Base-by-base conservation (phyloP, 805 yeast genomes). In the Saccharomycopsis olivae region DNA sequence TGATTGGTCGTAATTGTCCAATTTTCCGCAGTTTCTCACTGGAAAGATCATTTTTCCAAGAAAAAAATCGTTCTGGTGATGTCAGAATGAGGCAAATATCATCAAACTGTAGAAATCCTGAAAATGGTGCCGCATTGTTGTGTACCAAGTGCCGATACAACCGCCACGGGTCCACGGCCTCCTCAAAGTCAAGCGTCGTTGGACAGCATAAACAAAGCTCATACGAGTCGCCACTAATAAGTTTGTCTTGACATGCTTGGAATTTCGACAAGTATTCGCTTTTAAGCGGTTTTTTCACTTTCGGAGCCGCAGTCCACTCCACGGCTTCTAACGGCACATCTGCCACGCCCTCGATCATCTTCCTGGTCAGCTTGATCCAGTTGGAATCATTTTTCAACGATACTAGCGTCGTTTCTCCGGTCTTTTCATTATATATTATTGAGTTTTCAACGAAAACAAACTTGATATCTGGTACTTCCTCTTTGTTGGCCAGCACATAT, bases 41-140 rank as follows among this genome's bases (percentile, higher is more conserved):
- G 14, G n/a, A 9, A 0, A 57, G 53, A 1, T 45, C 42, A 9
- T 58, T 54, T 17, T 65, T 56, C 96, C 97, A 94, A 2, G 78
- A 70, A 38, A 94, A 55, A 53, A 92, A 94, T 47, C 98, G 65
- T 57, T 92, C 99, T 0, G 99, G 99, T 0, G 97, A 89, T 0
- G 96, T 80, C 2, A 95, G 85, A 2, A 89, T 65, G 24, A 92
- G 60, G 10, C 68, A 64, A 21, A 57, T 49, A 46, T 78, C 81
- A 2, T 64, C 68, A 51, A 89, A 82, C 36, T 75, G 68, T 65
- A 92, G 65, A 54, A 62, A 92, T 40, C 92, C 78, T 2, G 95
- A 77, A 55, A 83, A 89, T 1, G 99, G 98, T 0, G 97, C 84
- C 3, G 98, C 97, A 53, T 94, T 92, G 41, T 68, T 70, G 11